phyloP scores from a whole-genome alignment of 257 asterid genomes.

The Parsonsia alboflavescens region DNA sequence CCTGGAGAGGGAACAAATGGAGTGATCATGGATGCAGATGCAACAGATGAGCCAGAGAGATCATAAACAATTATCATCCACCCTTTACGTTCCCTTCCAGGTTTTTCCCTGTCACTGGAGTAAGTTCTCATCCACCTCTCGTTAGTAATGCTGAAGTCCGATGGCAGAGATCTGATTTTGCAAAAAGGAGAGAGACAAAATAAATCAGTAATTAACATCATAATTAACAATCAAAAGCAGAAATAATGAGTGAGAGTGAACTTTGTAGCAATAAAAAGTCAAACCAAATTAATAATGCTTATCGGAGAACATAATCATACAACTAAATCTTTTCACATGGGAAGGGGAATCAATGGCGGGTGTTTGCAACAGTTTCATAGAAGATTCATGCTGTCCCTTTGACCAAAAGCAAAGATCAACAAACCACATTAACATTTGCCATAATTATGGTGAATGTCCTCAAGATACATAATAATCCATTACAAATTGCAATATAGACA shows the following conservation, averaged over 20 bases:
- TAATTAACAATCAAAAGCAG: not conserved
- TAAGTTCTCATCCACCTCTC: slow-evolving; percentile 61
- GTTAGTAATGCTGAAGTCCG: slow-evolving; percentile 56
- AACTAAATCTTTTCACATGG: slow-evolving; percentile 50
- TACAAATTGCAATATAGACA: not conserved
- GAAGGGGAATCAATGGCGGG: slow-evolving; percentile 32
- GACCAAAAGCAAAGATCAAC: slow-evolving; percentile 23
- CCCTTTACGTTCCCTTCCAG: slow-evolving; percentile 67
- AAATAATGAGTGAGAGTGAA: not conserved
- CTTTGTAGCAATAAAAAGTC: slow-evolving; percentile 7
- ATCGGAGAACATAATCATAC: slow-evolving; percentile 17
- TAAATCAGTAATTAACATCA: not conserved
- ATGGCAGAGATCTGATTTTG: slow-evolving; percentile 53
- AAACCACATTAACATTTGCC: not conserved
- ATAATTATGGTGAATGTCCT: not conserved
- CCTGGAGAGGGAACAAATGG: slow-evolving; percentile 83
- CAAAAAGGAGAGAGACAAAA: not conserved
- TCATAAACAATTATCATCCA: slow-evolving; percentile 82
- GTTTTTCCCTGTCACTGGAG: slow-evolving; percentile 41
- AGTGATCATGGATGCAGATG: slow-evolving; percentile 92
- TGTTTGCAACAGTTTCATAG: slow-evolving; percentile 16
- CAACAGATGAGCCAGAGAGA: slow-evolving; percentile 83
- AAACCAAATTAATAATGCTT: not conserved
- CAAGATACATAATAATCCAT: not conserved
- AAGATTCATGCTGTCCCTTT: slow-evolving; percentile 28